Evolutionary conservation across 495 filamentous ascomycete species (phyloP), one percentile per base, ranked within the genome.

Genomic region (Penicillium angulare): DNA sequence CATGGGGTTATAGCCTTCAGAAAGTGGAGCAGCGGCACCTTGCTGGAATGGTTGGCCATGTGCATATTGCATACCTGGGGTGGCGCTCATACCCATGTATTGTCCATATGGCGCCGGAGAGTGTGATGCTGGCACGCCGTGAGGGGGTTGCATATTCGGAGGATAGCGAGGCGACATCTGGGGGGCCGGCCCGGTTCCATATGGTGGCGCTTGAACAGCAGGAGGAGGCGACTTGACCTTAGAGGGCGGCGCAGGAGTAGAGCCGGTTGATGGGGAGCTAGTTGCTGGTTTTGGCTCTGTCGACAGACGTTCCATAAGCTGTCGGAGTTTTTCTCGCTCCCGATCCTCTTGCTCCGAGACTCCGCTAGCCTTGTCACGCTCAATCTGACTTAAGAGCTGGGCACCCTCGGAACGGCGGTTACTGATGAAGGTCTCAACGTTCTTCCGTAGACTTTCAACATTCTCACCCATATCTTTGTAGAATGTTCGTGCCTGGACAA

Each of bases 381-480:
- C 93, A 49, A 98, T 98, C 54, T 90, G 86, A 54, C 79, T 81
- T 6, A 98, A 77, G 20, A 97, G 77, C 61, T 95, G 89, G 1
- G 91, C 89, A 16, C 93, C 93, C 69, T 98, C 93, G 1, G 89
- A 86, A 38, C 92, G 79, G 27, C 93, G 82, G 60, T 97, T 98
- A 74, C 87, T 92, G 49, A 98, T 92, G 64, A 97, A 98, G 3
- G 86, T 88, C 57, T 97, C 92, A 10, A 97, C 92, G 59, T 98
- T 98, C 76, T 96, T 92, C 50, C 89, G 84, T n/a, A 97, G 74
- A 60, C 88, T 95, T 36, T 96, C 89, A 2, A 95, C 91, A 1
- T 91, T 97, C 43, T 97, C 90, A 56, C 81, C 86, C 90, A 97
- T 98, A 64, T 97, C 93, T 5, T 79, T 80, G 65, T 98, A 98